phyloP scores from a whole-genome alignment of 1,139 yeast genomes.

The Candida gigantensis region DNA sequence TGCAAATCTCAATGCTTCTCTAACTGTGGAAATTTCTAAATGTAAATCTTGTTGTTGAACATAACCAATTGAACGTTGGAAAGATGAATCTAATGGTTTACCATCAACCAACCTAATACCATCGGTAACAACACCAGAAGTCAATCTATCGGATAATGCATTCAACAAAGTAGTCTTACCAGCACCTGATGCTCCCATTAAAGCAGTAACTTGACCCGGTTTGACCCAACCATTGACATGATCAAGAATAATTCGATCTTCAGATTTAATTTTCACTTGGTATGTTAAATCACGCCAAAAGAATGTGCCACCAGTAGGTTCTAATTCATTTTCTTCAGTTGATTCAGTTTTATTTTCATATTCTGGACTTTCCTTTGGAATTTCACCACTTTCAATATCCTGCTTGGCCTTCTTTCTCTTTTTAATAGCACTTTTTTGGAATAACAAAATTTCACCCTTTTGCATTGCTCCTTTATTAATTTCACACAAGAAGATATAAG shows the following conservation, averaged over 20 bases:
- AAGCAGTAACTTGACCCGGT: constrained; percentile 35
- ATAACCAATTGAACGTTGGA: constrained; percentile 44
- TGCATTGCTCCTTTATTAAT: constrained; percentile 74
- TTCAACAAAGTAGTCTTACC: constrained; percentile 39
- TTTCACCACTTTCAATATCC: constrained; percentile 11
- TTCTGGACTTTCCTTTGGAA: constrained; percentile 8
- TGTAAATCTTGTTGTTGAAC: constrained; percentile 45
- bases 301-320: constrained; percentile 48
- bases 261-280: constrained; percentile 67
- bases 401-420: constrained; percentile 7
- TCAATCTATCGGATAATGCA: constrained; percentile 36
- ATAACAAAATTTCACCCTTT: constrained; percentile 79
- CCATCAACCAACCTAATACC: constrained; percentile 43
- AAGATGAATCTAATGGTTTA: constrained; percentile 31
- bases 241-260: constrained; percentile 60
- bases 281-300: constrained; percentile 81
- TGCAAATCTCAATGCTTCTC: constrained; percentile 38
- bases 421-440: constrained; percentile 23
- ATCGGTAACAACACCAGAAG: constrained; percentile 36
- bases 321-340: constrained; percentile 49
- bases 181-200: constrained; percentile 41
- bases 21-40: constrained; percentile 38
- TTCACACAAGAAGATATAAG: constrained; percentile 62
- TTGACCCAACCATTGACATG: constrained; percentile 67
- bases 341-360: constrained; percentile 44